Base-by-base conservation (phyloP, 768 basidiomycete genomes). In the Mycena polygramma region DNA sequence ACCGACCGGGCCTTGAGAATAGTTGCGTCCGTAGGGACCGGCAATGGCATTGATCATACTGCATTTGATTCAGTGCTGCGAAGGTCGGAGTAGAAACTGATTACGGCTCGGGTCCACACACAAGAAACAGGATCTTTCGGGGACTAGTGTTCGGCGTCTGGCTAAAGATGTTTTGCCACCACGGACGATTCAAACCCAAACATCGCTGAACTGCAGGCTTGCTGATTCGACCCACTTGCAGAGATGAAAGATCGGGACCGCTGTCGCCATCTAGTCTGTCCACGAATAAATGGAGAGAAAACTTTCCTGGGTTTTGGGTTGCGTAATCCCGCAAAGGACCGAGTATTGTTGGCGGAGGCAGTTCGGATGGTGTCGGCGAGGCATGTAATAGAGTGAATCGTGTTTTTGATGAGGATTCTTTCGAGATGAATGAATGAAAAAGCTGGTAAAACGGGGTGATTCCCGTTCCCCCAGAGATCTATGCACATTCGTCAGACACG, bases 381-480 rank as follows among this genome's bases (percentile, higher is more conserved):
- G 89, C 88, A 71, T 96, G 94, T 30, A 96, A 81, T 6, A 96
- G 79, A 0, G 90, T 94, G 76, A 92, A 92, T 3, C 87, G 89
- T 53, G 92, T 89, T 36, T 77, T 78, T 24, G 79, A 30, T 6
- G 30, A 48, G 51, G 35, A 43, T 36, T 37, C 75, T 63, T 77
- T 76, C 22, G 80, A 80, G 51, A 94, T 88, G 17, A 87, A 75
- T 9, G 80, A 80, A 74, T 92, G 85, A 67, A 95, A 83, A 22
- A 96, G 83, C 76, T 96, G 94, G 75, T 89, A 90, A 77, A 96
- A 95, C 5, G 94, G 95, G 19, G 94, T 92, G 57, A 96, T 91
- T 36, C 95, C 94, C 7, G 94, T 96, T 35, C 94, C 94, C 45
- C 94, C 94, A 52, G 94, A 95, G 63, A 96, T 90, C 94, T 96